Base-by-base conservation (phyloP, 495 filamentous ascomycete genomes). In the Hypoxylon intermedium region DNA sequence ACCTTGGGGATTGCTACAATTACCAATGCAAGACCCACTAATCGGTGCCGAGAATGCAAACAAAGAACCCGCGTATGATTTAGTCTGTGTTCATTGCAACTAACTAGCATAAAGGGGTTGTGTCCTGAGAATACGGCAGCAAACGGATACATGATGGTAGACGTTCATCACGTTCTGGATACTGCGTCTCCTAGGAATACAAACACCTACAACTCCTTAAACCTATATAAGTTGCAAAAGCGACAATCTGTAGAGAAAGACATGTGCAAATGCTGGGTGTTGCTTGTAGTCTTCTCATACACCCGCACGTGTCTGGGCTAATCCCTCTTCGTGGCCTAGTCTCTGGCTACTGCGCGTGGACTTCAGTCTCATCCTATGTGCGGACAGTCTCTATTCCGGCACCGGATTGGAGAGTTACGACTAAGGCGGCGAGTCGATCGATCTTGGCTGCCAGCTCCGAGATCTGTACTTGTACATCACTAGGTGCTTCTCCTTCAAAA, bases 401-500 rank as follows among this genome's bases (percentile, higher is more conserved):
- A 30, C 61, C 53, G 3, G 59, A 55, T 53, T 79, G 78, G 53
- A 82, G 49, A 16, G 67, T 50, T 16, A 79, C 40, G 9, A 82
- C 69, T 21, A 80, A 48, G 34, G 74, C 69, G 2, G 79, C 79
- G 49, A 82, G 40, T 3, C 73, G 71, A 50, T 82, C 79, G 52
- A 82, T 80, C 72, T 80, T 82, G 21, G 66, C 63, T 6, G 72
- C 48, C 43, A 82, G 36, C 20, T 82, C 79, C 3, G 71, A 69
- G 47, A 82, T 77, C n/a, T 63, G 69, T 1, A 67, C 68, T 45
- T 79, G 76, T n/a, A 78, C 67, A 50, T 77, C 72, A 16, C 58
- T 69, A 12, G 71, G 63, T 15, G 65, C 65, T 36, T 73, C 60
- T 13, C 59, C 63, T 19, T 60, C 63, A 23, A 71, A 66, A 21